Base-by-base conservation (phyloP, 2,329 filamentous ascomycete species). In the Claviceps sp. region DNA sequence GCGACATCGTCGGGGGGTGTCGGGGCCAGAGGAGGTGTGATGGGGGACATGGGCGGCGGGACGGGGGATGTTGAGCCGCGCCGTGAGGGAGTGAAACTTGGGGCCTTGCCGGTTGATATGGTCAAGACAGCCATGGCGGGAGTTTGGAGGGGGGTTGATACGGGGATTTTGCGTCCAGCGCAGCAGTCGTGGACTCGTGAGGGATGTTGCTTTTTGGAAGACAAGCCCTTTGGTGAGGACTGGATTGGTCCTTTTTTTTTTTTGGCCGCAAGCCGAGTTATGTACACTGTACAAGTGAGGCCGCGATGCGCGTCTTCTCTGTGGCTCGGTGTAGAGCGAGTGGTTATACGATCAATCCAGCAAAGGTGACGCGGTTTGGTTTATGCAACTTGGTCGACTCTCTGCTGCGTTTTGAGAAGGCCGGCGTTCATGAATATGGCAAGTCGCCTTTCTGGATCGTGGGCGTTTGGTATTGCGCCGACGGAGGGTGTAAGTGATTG, bases 41-140 rank as follows among this genome's bases (percentile, higher is more conserved):
- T 73, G 50, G 77, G 77, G 55, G 75, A 78, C 56, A 79, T 68
- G 51, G 75, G 71, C 22, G 77, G 77, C 34, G 70, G 68, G 34
- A 61, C 61, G 2, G 76, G 75, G 18, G 75, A 76, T 37, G 70
- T 64, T 40, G 70, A 63, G 26, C 43, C 69, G 68, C 40, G 70
- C 62, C 68, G 68, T 24, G 63, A 58, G 52, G 54, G 52, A 43
- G 20, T 44, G 11, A 24, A 44, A 24, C 14, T 16, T 2, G 42
- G 43, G 57, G 54, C 53, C 56, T 59, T 57, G 55, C 61, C 59
- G 45, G 63, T 63, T 36, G 61, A 58, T 47, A 65, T 61, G 46
- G 62, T 66, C 54, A 65, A 60, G 48, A 63, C 62, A 34, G 63
- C 63, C 65, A 65, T 65, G 52, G 51, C 54, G 54, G 20, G 22